phyloP scores from a whole-genome alignment of 176 grass and related monocot genomes.

The Microstegium vimineum region DNA sequence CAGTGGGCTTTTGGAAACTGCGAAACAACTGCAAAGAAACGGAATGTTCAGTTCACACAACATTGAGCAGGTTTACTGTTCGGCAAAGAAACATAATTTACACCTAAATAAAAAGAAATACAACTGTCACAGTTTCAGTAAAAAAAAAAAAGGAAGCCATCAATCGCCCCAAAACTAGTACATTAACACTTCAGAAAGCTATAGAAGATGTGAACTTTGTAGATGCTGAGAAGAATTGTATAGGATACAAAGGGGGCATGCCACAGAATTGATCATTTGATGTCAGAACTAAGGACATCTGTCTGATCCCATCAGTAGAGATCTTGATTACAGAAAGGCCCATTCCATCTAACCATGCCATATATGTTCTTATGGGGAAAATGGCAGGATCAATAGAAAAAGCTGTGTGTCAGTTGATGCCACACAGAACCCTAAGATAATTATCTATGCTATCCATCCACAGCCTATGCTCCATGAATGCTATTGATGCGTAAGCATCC shows the following conservation, averaged over 20 bases:
- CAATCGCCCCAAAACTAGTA: neutral
- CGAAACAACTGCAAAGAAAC: constrained; percentile 47
- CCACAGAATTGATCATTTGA: constrained; percentile 25
- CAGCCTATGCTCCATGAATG: neutral
- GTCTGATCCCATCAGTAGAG: neutral
- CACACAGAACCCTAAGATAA: neutral
- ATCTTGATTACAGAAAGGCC: neutral
- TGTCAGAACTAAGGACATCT: neutral
- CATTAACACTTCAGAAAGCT: neutral
- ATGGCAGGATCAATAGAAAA: neutral
- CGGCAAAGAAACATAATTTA: neutral
- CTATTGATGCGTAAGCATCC: neutral
- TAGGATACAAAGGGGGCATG: neutral
- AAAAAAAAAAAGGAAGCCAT: neutral
- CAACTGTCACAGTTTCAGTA: neutral
- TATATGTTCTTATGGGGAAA: neutral
- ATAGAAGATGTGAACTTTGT: neutral
- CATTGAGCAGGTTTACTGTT: neutral
- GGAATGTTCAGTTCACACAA: neutral
- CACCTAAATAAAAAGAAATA: neutral
- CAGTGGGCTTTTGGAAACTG: constrained; percentile 50
- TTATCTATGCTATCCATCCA: neutral
- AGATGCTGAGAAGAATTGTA: constrained; percentile 6
- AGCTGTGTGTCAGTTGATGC: neutral
- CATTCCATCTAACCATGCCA: neutral